Evolutionary conservation across 139 green algal species (phyloP), one percentile per base, ranked within the genome.

Genomic region (Spirogloea muscicola): DNA sequence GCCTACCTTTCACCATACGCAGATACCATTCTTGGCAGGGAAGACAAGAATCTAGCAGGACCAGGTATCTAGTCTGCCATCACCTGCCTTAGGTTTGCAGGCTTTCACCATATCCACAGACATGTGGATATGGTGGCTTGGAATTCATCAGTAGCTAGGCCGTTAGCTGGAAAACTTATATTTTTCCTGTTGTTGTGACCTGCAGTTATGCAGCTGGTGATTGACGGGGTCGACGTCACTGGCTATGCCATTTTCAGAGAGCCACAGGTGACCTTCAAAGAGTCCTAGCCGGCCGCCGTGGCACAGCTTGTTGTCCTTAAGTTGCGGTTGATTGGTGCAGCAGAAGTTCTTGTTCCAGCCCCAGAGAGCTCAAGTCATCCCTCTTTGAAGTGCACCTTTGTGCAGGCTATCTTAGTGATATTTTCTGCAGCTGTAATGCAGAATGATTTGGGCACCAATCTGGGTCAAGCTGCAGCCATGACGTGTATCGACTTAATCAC

Each of bases 181-280:
- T 9, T 57, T 57, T 10, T 10, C 55, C 55, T 57, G 13, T 65
- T n/a, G 16, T 65, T 10, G 13, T 41, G 13, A 16, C 55, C 25
- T 7, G 31, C 59, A 57, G 59, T n/a, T n/a, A n/a, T 34, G 38
- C 59, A 27, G 38, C 55, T 68, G 38, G 33, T 68, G 27, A 61
- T 76, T 29, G 68, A 76, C 31, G 60, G 55, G 46, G 69, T 77
- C 55, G 69, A 77, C 36, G 69, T 77, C 21, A 77, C 69, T 21
- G 60, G 41, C n/a, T 77, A 70, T 57, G 6, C 31, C 27, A 70
- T 77, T 33, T 77, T 77, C 46, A 25, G 34, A 34, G 57, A 77
- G 43, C 18, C 31, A 21, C 55, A 71, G 34, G 69, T 74, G 43
- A 18, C 5, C 60, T 69, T 69, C 10, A 33, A 42, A 16, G 60